Conservation (phyloP, 441 rosid species). For the Pelargonium myrrhifolium region DNA sequence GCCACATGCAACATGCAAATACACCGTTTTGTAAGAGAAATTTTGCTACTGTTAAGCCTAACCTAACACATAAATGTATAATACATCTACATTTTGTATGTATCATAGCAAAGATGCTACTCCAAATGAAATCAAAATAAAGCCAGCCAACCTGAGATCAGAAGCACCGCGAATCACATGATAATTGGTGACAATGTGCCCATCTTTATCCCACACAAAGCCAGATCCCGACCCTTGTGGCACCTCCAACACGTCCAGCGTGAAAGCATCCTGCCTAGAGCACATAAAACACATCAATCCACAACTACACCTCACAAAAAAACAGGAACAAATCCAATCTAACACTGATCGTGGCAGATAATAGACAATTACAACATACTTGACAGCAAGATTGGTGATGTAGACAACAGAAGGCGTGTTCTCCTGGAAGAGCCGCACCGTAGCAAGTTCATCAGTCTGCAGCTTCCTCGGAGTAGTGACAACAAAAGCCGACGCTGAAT, state of each 20-base stretch:
- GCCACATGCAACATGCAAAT: neutral
- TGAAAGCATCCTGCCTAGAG: slow-evolving; percentile 85
- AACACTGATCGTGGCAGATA: neutral
- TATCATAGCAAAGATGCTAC: no score
- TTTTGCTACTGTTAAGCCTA: no score
- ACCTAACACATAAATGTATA: no score
- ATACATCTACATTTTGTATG: no score
- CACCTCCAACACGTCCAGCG: slow-evolving; percentile 89
- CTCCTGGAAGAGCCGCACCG: slow-evolving; percentile 84
- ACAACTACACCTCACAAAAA: neutral
- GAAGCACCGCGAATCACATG: slow-evolving; percentile 98
- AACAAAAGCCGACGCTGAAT: slow-evolving; percentile 63
- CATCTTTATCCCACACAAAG: slow-evolving; percentile 82
- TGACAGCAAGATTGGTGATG: slow-evolving; percentile 87
- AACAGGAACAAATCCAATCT: neutral
- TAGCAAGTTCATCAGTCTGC: slow-evolving; percentile 84
- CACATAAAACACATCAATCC: slow-evolving; percentile 19
- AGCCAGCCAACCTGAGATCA: slow-evolving; percentile 66
- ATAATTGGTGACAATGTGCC: slow-evolving; percentile 86
- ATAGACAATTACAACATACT: slow-evolving; percentile 27
- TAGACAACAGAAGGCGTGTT: slow-evolving; percentile 96
- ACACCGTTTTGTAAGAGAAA: no score
- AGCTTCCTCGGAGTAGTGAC: slow-evolving; percentile 62
- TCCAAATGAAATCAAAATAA: neutral
- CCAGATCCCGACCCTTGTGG: slow-evolving; percentile 98